A percentile compares a stretch with the other conserved stretches of the same genome.
phyloP scores from a whole-genome alignment of 352 stramenopile species.

The Blastocystis sp. region DNA sequence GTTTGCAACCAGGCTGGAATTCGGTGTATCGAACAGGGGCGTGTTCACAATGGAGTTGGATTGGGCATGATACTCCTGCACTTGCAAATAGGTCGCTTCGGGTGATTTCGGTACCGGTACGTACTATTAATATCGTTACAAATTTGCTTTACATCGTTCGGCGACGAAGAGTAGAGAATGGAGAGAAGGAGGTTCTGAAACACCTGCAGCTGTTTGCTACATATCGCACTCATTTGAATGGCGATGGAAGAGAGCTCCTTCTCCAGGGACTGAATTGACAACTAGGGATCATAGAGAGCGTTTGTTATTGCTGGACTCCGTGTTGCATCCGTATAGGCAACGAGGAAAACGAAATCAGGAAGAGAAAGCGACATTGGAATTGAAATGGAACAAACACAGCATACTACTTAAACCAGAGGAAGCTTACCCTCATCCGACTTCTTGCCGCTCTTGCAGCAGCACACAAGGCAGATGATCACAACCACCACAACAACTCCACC shows the following conservation, averaged over 20 bases:
- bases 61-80: background rate
- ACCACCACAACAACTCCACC: conserved; percentile 28
- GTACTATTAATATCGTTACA: background rate
- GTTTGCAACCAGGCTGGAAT: background rate
- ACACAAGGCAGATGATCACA: background rate
- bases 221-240: background rate
- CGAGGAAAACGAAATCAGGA: background rate
- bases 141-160: background rate
- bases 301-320: background rate
- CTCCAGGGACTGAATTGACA: background rate
- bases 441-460: background rate
- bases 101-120: background rate
- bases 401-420: conserved; percentile 11
- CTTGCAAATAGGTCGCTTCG: background rate
- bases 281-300: background rate
- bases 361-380: background rate
- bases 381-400: conserved; percentile 37
- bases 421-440: background rate
- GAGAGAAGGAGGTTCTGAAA: background rate
- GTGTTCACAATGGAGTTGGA: background rate
- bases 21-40: background rate
- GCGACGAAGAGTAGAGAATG: background rate
- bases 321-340: background rate
- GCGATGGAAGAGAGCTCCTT: background rate
- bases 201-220: background rate